Base-by-base conservation (phyloP, 192 early-diverging fungal species). In the Lobulomyces angularis region DNA sequence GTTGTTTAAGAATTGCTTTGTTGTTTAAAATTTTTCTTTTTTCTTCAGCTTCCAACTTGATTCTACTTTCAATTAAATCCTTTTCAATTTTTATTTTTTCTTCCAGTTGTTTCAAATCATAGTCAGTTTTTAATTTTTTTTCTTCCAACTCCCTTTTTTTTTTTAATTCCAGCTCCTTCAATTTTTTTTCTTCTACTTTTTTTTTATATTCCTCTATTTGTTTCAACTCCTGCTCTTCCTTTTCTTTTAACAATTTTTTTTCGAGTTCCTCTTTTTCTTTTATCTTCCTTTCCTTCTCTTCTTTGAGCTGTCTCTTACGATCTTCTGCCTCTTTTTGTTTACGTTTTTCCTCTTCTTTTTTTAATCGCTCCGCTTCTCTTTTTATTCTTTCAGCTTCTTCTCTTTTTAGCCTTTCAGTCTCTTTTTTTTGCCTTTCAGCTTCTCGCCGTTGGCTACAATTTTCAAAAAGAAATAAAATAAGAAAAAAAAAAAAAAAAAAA, bases 381-480 rank as follows among this genome's bases (percentile, higher is more conserved):
- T 79, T 78, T n/a, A 52, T 49, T 20, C 73, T 58, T 18, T 62
- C 61, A 56, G 82, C 59, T 48, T 71, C 69, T 48, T 76, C 59
- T 44, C 62, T 37, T 59, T 65, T 40, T 9, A 62, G 24, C 0
- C 65, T 51, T 41, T 71, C 61, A 5, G 62, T 66, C 35, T 80
- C 46, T 17, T 33, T 16, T 17, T 47, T 47, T 51, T 19, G 28
- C 62, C 17, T 27, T 2, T 1, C n/a, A 16, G 8, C n/a, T n/a
- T n/a, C n/a, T n/a, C n/a, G n/a, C n/a, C n/a, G n/a, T n/a, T n/a
- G n/a, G n/a, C n/a, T n/a, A n/a, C n/a, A n/a, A n/a, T n/a, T n/a
- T n/a, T n/a, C n/a, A 32, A 8, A 44, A 22, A n/a, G 16, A 21
- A 32, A 44, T 29, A 35, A 5, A 5, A 0, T 0, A 48, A 14